Conservation (phyloP, 345 rosid species). For the Hibiscus tridactylites region DNA sequence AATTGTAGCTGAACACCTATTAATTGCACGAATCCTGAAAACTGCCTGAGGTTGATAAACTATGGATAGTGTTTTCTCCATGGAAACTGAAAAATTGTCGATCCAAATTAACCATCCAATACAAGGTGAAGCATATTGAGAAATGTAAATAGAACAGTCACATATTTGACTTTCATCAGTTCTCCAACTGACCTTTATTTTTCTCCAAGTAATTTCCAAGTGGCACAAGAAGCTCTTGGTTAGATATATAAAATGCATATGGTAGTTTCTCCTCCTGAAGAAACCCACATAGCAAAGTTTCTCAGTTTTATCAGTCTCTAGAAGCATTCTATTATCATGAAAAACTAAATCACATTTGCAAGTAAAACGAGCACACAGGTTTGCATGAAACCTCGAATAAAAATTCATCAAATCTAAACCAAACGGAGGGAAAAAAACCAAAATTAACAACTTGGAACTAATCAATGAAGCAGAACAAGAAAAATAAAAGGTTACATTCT, state of each 20-base stretch:
- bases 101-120: conserved; percentile 2
- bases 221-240: conserved; percentile 74
- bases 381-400: background rate
- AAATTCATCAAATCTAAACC: background rate
- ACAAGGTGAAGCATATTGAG: background rate
- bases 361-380: too few relatives aligned
- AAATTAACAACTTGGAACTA: background rate
- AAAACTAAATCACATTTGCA: background rate
- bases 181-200: conserved; percentile 46
- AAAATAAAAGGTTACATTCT: conserved; percentile 35
- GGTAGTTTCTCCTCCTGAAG: conserved; percentile 85
- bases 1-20: conserved; percentile 78
- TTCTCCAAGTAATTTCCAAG: conserved; percentile 81
- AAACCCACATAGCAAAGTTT: conserved; percentile 10
- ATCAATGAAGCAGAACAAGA: background rate
- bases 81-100: conserved; percentile 56
- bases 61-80: conserved; percentile 81
- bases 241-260: conserved; percentile 71
- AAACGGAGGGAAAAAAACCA: background rate
- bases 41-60: conserved; percentile 96
- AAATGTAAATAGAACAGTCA: background rate
- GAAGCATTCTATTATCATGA: background rate
- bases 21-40: conserved; percentile 84
- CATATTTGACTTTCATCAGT: background rate
- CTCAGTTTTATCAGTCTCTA: background rate